Percentiles rank a stretch among this genome's conserved stretches.
Evolutionary conservation across 495 filamentous ascomycete species (phyloP).

Genomic region (Bacidia rubella): DNA sequence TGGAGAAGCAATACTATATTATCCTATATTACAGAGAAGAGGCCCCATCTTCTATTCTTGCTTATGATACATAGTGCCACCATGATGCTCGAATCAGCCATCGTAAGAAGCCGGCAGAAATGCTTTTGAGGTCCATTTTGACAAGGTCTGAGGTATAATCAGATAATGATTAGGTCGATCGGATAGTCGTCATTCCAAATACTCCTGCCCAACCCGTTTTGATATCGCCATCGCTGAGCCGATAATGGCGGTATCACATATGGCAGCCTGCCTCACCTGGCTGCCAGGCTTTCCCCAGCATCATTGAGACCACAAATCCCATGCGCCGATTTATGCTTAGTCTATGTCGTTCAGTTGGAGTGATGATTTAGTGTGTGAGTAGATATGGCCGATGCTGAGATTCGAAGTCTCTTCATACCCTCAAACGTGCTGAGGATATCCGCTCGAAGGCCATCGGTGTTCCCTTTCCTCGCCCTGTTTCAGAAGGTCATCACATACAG

Average conservation of each 20-base stretch:
- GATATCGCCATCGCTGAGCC: slow-evolving; percentile 3
- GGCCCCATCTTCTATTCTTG: background rate
- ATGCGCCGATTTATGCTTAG: background rate
- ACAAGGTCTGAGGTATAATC: slow-evolving; percentile 1
- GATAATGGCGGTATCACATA: background rate
- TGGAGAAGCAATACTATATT: background rate
- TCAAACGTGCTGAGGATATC: background rate
- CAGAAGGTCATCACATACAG: slow-evolving; percentile 3
- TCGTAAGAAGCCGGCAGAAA: background rate
- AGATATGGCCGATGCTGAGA: no score
- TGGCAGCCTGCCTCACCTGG: background rate
- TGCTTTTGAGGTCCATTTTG: background rate
- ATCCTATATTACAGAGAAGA: slow-evolving; percentile 6
- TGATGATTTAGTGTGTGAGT: no score
- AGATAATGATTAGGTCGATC: background rate
- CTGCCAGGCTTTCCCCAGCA: background rate
- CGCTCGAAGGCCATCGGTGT: slow-evolving; percentile 1
- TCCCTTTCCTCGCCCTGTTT: slow-evolving; percentile 6
- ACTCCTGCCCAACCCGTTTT: background rate
- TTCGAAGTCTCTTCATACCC: no score
- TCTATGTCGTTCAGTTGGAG: background rate
- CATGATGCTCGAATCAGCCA: background rate
- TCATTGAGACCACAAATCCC: background rate
- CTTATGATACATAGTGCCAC: slow-evolving; percentile 4
- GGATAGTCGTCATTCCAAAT: background rate